Evolutionary conservation across 164 flowering plant species (phyloP).

Genomic region (Houttuynia cordata): DNA sequence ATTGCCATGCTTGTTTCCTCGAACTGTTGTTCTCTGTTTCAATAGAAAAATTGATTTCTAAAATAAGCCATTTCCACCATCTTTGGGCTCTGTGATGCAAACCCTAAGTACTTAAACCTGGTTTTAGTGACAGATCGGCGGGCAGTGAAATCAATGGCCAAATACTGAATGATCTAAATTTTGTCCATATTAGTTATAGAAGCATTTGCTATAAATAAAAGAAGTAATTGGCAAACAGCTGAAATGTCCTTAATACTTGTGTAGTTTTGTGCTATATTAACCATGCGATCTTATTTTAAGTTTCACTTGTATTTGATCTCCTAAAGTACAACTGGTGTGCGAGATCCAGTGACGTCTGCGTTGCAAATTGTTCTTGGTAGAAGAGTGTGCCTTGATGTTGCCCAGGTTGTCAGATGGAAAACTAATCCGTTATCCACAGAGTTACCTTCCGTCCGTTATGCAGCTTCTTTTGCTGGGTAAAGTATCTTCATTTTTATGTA

Average conservation of each 20-base stretch:
- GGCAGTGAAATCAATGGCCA: no score
- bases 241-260: neutral
- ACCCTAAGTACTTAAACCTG: no score
- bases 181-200: no score
- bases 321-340: slow-evolving; percentile 84
- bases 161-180: no score
- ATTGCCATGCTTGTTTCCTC: no score
- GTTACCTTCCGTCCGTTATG: slow-evolving; percentile 74
- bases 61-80: no score
- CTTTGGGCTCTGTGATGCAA: no score
- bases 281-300: neutral
- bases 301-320: neutral
- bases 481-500: neutral
- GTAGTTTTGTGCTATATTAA: neutral
- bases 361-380: slow-evolving; percentile 87
- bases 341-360: slow-evolving; percentile 94
- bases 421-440: slow-evolving; percentile 37
- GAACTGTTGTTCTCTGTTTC: no score
- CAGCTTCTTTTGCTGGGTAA: slow-evolving; percentile 96
- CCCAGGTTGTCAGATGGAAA: slow-evolving; percentile 94
- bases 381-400: slow-evolving; percentile 67
- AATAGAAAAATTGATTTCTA: no score
- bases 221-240: neutral
- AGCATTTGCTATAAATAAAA: neutral
- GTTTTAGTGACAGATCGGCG: no score